phyloP scores from a whole-genome alignment of 164 flowering plant species.

The Vitis rupestris region DNA sequence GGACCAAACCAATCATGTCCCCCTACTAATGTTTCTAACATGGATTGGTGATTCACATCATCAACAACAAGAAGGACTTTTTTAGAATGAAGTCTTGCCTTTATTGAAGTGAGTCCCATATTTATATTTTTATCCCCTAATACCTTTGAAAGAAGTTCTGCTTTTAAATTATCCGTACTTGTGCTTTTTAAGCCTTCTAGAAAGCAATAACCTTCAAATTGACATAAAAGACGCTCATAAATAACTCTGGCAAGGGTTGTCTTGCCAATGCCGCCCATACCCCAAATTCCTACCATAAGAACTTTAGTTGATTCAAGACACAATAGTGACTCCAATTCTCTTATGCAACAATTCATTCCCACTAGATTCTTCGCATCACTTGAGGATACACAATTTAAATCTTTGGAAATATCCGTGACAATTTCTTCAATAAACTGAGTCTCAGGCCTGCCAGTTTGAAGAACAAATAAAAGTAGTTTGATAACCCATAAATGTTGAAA shows the following conservation, averaged over 20 bases:
- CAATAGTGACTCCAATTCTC: too few relatives aligned
- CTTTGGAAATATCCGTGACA: too few relatives aligned
- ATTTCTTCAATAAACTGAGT: too few relatives aligned
- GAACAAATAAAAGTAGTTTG: too few relatives aligned
- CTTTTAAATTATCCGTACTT: neutral
- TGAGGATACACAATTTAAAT: too few relatives aligned
- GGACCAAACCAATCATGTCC: constrained; percentile 14
- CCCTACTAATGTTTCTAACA: constrained; percentile 13
- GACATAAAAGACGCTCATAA: neutral
- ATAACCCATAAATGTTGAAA: too few relatives aligned
- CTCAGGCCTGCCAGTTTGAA: too few relatives aligned
- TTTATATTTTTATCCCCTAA: neutral
- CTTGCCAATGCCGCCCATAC: constrained; percentile 34
- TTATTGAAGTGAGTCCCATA: neutral
- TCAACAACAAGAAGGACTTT: constrained; percentile 27
- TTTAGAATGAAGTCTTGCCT: neutral
- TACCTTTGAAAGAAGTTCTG: constrained; percentile 13
- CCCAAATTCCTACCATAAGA: constrained; percentile 17
- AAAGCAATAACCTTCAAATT: constrained; percentile 19
- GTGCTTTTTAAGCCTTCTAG: constrained; percentile 18
- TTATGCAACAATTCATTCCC: too few relatives aligned
- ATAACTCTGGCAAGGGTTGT: constrained; percentile 25
- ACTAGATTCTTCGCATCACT: too few relatives aligned
- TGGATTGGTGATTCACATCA: constrained; percentile 21
- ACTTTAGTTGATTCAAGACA: neutral